Conservation (phyloP, 2,329 filamentous ascomycete species). For the Zalaria obscura region DNA sequence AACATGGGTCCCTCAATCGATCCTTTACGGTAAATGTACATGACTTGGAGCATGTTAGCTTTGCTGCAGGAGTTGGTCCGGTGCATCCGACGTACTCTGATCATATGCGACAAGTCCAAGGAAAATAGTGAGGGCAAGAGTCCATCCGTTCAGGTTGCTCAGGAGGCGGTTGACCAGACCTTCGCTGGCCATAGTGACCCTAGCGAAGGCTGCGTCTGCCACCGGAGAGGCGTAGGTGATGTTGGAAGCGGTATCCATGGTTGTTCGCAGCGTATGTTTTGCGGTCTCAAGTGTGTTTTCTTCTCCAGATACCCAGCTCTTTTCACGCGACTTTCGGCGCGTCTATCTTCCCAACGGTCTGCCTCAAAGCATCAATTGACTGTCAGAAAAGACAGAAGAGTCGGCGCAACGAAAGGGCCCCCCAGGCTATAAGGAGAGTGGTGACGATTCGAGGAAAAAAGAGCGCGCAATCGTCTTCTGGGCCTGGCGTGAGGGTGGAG, state of each 20-base stretch:
- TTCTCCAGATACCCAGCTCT: too few relatives aligned
- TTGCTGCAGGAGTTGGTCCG: not conserved
- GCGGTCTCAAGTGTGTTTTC: too few relatives aligned
- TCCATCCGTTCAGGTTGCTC: slow-evolving; percentile 47
- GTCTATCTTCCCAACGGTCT: too few relatives aligned
- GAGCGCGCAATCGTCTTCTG: too few relatives aligned
- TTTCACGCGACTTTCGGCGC: too few relatives aligned
- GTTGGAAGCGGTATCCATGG: slow-evolving; percentile 29
- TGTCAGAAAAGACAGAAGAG: too few relatives aligned
- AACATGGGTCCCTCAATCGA: slow-evolving; percentile 30
- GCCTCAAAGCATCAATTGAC: too few relatives aligned
- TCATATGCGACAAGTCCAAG: slow-evolving; percentile 68
- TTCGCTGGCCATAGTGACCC: slow-evolving; percentile 32
- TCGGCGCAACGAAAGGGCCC: too few relatives aligned
- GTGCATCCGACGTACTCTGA: slow-evolving; percentile 52
- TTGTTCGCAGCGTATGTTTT: not conserved
- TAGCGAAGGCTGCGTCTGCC: slow-evolving; percentile 46
- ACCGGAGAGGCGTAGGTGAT: slow-evolving; percentile 56
- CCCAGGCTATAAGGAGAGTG: too few relatives aligned
- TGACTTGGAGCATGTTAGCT: slow-evolving; percentile 21
- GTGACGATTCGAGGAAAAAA: too few relatives aligned
- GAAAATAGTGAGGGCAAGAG: slow-evolving; percentile 56
- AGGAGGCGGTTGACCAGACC: slow-evolving; percentile 41
- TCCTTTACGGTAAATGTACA: slow-evolving; percentile 32
- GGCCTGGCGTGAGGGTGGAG: too few relatives aligned